Evolutionary conservation across 1,139 yeast genomes (phyloP), one percentile per base, ranked within the genome.

Genomic region (Candida mesenterica): DNA sequence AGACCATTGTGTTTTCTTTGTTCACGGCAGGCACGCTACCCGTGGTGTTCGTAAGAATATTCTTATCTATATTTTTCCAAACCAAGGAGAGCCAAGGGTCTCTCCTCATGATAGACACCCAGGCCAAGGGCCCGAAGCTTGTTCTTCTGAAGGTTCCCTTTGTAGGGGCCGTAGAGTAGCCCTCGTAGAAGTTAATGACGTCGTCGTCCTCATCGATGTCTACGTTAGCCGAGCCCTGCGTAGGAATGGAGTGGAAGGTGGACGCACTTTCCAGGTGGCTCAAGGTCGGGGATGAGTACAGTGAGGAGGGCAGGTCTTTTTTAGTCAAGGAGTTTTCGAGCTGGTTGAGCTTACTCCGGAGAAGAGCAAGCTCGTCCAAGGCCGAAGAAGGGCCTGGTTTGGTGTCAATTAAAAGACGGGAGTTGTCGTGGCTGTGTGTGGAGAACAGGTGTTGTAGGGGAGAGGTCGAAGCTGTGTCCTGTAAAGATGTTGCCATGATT

Each of bases 101-200:
- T 18, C 52, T 42, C 28, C 46, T 42, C 49, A 54, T 45, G n/a
- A 54, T 45, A 5, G 55, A 45, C 2, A 50, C 44, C 51, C 58
- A 53, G 3, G 58, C 45, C 13, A 53, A 46, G 0, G 60, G 60
- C 4, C 59, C 60, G 20, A 46, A 48, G 29, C 45, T 51, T 9
- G 48, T 45, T 23, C 57, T 40, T 3, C 53, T 39, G 24, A 46
- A 37, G 6, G 47, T 44, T 2, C 48, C 53, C 28, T 49, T 49
- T 10, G 41, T 38, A 24, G 55, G 51, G 2, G 57, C 36, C 0
- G 68, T 53, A 10, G 59, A 44, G 41, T 55, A 60, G 3, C 59
- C 64, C n/a, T 54, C 57, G 40, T 58, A 65, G 32, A 66, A 60
- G 39, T 62, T 65, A 22, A 66, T 56, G 1, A 48, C 41, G 8